Evolutionary conservation across 345 rosid genomes (phyloP).

Genomic region (Populus davidiana): DNA sequence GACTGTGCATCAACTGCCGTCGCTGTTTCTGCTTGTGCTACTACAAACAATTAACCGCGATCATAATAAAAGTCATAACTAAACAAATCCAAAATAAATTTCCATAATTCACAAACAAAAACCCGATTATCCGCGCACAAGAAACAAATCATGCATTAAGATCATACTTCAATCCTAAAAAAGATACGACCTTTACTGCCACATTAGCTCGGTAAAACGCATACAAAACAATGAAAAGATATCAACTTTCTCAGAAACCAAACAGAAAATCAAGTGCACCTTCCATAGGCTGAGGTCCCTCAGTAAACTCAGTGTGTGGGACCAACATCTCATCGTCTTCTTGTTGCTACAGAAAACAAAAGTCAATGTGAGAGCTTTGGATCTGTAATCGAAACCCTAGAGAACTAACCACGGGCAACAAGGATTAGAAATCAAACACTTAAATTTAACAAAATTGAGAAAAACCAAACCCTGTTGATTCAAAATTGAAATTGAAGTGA

Average conservation of each 20-base stretch:
- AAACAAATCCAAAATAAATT: neutral
- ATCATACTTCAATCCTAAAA: neutral
- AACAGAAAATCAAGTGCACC: slow-evolving; percentile 17
- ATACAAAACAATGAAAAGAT: neutral
- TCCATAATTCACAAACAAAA: neutral
- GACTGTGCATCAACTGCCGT: slow-evolving; percentile 23
- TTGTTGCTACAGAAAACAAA: slow-evolving; percentile 17
- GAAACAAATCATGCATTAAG: neutral
- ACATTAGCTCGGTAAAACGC: neutral
- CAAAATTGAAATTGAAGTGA: neutral
- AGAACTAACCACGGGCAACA: neutral
- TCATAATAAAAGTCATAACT: neutral
- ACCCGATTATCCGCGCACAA: neutral
- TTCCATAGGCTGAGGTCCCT: slow-evolving; percentile 49
- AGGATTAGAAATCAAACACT: neutral
- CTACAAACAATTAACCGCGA: slow-evolving; percentile 5
- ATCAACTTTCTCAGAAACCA: neutral
- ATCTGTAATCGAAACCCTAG: slow-evolving; percentile 44
- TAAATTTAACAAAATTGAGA: neutral
- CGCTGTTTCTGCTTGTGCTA: slow-evolving; percentile 21
- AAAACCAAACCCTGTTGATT: neutral
- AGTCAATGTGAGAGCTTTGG: slow-evolving; percentile 27
- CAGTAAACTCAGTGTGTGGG: slow-evolving; percentile 33
- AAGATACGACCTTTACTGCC: neutral
- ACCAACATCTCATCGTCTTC: slow-evolving; percentile 45